Base-by-base conservation (phyloP, 2,329 filamentous ascomycete species). In the Fusarium pseudocircinatum region DNA sequence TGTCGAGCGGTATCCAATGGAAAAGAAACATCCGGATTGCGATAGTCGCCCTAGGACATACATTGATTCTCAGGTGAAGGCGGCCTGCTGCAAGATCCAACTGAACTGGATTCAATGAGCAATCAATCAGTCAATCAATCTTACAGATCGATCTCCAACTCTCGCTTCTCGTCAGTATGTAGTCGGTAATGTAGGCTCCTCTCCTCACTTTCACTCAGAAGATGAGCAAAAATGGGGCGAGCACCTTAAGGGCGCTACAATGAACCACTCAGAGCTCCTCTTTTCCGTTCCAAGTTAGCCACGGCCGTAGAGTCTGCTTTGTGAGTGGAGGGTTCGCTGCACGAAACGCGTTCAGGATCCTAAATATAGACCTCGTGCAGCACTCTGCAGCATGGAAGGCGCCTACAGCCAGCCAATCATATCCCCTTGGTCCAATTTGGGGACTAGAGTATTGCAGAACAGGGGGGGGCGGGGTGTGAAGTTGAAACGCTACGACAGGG, bases 331-430 rank as follows among this genome's bases (percentile, higher is more conserved):
- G 73, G 69, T 22, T 57, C 63, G 58, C 63, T 65, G 74, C 70
- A 71, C 77, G 76, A 79, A 79, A 79, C 77, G 73, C 63, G 60
- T 70, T 67, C 63, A 63, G 74, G 68, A 70, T 70, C 65, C 80
- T 82, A 82, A 81, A 80, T 80, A 80, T 82, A 82, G 80, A 75
- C 53, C 63, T 71, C 34, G 46, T 57, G 67, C 65, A 64, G 43
- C 50, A 54, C 70, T 73, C 70, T 70, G 73, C 40, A 69, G 43
- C 66, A 57, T 72, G 70, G 73, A 76, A 69, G 75, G 80, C 80
- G 80, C 78, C 77, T 80, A 81, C 53, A 30, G 32, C 44, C 12
- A 59, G 44, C 80, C 80, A 81, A 81, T 81, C 75, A 81, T 14
- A 34, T 52, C 8, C 9, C 53, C 22, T 37, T 30, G 28, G 53